Evolutionary conservation across 2,329 filamentous ascomycete genomes (phyloP).

Genomic region (Aaosphaeria arxii): DNA sequence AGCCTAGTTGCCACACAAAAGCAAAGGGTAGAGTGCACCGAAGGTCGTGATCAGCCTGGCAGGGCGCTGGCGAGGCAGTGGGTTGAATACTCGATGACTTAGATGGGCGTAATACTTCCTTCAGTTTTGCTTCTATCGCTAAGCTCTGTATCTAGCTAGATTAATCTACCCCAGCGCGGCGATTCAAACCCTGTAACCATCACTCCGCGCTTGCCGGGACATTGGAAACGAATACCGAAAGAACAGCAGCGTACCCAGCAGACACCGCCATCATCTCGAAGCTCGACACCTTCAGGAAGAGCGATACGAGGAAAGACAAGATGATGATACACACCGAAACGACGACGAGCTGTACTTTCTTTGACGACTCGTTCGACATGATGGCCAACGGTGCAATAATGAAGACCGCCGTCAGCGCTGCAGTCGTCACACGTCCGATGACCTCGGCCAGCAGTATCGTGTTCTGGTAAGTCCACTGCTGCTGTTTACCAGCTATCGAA

Average conservation of each 20-base stretch:
- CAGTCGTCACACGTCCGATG: slow-evolving; percentile 13
- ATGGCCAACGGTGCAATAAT: slow-evolving; percentile 16
- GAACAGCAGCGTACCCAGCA: slow-evolving; percentile 17
- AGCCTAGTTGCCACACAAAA: no score
- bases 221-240: slow-evolving; percentile 17
- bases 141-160: no score
- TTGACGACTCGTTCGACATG: slow-evolving; percentile 12
- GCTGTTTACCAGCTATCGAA: slow-evolving; percentile 2
- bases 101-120: no score
- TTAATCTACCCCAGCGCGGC: no score
- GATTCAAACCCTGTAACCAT: no score
- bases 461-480: slow-evolving; percentile 17
- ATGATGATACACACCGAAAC: slow-evolving; percentile 13
- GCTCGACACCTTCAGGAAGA: slow-evolving; percentile 18
- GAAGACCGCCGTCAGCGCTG: slow-evolving; percentile 14
- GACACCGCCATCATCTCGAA: slow-evolving; percentile 21
- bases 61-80: no score
- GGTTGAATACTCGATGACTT: no score
- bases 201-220: slow-evolving; percentile 1
- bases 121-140: no score
- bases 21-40: no score
- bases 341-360: slow-evolving; percentile 10
- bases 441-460: slow-evolving; percentile 17
- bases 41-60: no score
- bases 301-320: slow-evolving; percentile 15